phyloP scores from a whole-genome alignment of 2,329 filamentous ascomycete genomes.

The Ceratocystis huliohia region DNA sequence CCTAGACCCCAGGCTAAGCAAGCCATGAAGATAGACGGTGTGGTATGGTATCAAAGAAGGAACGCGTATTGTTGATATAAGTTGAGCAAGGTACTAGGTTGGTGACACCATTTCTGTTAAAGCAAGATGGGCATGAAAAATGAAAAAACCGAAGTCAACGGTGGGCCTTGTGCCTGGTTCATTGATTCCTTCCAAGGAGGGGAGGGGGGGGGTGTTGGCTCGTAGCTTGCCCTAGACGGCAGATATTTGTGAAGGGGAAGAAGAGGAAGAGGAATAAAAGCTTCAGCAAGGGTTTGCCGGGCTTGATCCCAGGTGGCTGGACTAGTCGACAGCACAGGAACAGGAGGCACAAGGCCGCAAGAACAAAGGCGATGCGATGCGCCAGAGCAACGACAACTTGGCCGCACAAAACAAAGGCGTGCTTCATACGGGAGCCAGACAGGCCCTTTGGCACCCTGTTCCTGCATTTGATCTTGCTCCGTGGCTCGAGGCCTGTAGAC shows the following conservation, averaged over 20 bases:
- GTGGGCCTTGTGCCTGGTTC: not conserved
- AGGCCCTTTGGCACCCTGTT: not conserved
- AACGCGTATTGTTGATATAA: not conserved
- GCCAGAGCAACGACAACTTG: no score
- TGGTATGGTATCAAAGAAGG: not conserved
- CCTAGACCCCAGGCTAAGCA: not conserved
- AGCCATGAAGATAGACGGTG: not conserved
- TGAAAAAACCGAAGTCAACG: not conserved
- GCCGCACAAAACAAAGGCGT: not conserved
- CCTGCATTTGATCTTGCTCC: not conserved
- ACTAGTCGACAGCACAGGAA: not conserved
- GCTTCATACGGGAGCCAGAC: not conserved
- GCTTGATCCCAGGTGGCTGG: conserved; percentile 13
- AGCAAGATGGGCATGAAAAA: not conserved
- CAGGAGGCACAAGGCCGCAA: not conserved
- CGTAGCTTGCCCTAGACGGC: not conserved
- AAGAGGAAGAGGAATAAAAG: not conserved
- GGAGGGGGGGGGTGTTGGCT: not conserved
- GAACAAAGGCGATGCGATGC: not conserved
- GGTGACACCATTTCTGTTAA: not conserved
- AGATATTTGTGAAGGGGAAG: not conserved
- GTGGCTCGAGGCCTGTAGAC: not conserved
- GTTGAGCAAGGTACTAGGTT: not conserved
- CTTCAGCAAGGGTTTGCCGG: not conserved
- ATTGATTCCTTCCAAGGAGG: not conserved